These are phyloP conservation scores for Scedosporium apiospermum DNA, from an alignment of 2,329 filamentous ascomycete species.

Conservation along the genomic window DNA sequence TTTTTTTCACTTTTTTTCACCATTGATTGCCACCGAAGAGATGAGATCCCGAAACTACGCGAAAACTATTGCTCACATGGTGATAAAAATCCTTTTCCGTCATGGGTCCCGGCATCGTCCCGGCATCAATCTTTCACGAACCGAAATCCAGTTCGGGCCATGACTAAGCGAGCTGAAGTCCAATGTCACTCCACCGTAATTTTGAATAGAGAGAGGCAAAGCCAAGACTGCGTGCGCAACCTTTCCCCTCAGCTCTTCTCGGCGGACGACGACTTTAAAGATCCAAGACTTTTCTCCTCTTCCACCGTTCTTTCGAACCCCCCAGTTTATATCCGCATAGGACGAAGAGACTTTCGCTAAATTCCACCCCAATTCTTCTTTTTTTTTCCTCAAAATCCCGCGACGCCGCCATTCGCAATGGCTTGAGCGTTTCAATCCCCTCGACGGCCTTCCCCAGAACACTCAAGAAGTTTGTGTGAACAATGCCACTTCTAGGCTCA, in stretches of 20 bases:
- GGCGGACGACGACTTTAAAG: neutral
- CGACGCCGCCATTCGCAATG: neutral
- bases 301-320: neutral
- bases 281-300: slow-evolving; percentile 3
- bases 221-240: neutral
- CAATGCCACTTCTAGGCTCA: neutral
- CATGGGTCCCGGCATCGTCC: neutral
- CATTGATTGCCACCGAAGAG: neutral
- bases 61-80: neutral
- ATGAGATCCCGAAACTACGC: neutral
- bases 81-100: neutral
- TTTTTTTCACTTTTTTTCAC: neutral
- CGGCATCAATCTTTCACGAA: too few species aligned
- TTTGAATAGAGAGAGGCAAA: neutral
- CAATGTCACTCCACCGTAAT: neutral
- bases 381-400: neutral
- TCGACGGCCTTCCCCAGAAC: neutral
- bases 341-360: neutral
- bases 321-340: neutral
- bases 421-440: neutral
- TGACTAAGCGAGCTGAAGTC: neutral
- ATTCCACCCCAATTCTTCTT: neutral
- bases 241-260: neutral
- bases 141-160: neutral
- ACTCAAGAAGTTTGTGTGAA: neutral